These are phyloP conservation scores for Closterium sp. DNA, from an alignment of 139 green algal species.

Conservation along the genomic window DNA sequence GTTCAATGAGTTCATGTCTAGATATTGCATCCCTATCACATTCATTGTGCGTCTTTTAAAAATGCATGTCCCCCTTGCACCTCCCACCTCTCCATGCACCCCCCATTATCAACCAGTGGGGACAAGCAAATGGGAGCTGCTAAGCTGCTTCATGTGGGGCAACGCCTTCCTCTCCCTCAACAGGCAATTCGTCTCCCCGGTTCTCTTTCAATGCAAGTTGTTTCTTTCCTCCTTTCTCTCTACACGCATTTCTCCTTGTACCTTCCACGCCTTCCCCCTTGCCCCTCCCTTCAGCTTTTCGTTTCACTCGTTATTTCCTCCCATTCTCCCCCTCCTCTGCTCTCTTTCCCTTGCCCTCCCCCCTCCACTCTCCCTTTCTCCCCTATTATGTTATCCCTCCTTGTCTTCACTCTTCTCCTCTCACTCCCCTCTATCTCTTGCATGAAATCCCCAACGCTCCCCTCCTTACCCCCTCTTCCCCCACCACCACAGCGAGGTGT, in stretches of 20 bases:
- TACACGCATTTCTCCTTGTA: background rate
- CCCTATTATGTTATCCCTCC: too few species aligned
- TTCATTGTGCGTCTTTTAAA: too few species aligned
- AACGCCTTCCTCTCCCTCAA: conserved; percentile 90
- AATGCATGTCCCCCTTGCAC: background rate
- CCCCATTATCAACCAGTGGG: conserved; percentile 35
- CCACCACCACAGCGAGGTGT: conserved; percentile 59
- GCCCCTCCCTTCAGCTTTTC: conserved; percentile 50
- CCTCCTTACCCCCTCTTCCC: too few species aligned
- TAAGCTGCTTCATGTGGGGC: conserved; percentile 70
- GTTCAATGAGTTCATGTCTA: too few species aligned
- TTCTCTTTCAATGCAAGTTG: too few species aligned
- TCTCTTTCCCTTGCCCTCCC: background rate
- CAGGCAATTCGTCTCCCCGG: conserved; percentile 31
- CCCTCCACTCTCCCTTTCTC: background rate
- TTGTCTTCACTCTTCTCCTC: background rate
- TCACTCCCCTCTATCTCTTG: background rate
- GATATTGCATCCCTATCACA: too few species aligned
- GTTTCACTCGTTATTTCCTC: background rate
- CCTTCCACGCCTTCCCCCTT: background rate
- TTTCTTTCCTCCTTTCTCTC: too few species aligned
- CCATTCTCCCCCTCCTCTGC: too few species aligned
- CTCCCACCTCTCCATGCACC: background rate
- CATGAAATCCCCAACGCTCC: background rate
- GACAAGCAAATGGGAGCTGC: conserved; percentile 54